Evolutionary conservation across 1,139 yeast genomes (phyloP).

Genomic region (Hyphopichia burtonii): DNA sequence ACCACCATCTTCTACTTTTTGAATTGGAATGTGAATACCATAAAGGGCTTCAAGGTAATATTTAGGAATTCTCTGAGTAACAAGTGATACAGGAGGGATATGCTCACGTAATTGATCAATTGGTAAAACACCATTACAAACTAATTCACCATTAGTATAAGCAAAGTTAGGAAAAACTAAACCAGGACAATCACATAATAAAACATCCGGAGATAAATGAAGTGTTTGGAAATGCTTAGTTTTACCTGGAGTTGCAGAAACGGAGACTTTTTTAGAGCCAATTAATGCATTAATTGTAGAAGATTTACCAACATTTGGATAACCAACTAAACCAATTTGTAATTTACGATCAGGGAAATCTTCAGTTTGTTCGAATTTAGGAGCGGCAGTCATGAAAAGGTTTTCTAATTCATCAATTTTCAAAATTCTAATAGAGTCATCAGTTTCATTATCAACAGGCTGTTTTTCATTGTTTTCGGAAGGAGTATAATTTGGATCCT

Average conservation of each 20-base stretch:
- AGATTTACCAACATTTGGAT: slow-evolving; percentile 95
- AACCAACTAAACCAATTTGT: slow-evolving; percentile 95
- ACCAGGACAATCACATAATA: slow-evolving; percentile 98
- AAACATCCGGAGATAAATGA: slow-evolving; percentile 74
- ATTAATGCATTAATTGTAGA: slow-evolving; percentile 94
- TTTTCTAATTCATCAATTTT: slow-evolving; percentile 83
- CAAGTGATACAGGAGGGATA: slow-evolving; percentile 87
- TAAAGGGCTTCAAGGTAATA: slow-evolving; percentile 86
- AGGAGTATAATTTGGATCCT: slow-evolving; percentile 10
- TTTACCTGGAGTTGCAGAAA: slow-evolving; percentile 97
- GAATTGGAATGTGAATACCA: slow-evolving; percentile 84
- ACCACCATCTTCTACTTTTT: slow-evolving; percentile 83
- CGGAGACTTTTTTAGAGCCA: slow-evolving; percentile 95
- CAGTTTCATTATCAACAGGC: slow-evolving; percentile 14
- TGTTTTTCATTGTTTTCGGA: slow-evolving; percentile 8
- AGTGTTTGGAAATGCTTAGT: slow-evolving; percentile 99
- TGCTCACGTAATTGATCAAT: slow-evolving; percentile 94
- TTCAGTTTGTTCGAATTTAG: slow-evolving; percentile 57
- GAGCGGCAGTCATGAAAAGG: slow-evolving; percentile 77
- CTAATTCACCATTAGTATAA: slow-evolving; percentile 92
- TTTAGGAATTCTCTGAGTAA: slow-evolving; percentile 87
- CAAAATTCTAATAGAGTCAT: slow-evolving; percentile 64
- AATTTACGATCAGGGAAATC: slow-evolving; percentile 60
- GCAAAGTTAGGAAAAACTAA: slow-evolving; percentile 98
- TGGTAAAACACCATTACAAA: slow-evolving; percentile 96